Percentiles rank a stretch among this genome's conserved stretches.
Conservation (phyloP, 192 early-diverging fungal species). For the Coemansia sp. region DNA sequence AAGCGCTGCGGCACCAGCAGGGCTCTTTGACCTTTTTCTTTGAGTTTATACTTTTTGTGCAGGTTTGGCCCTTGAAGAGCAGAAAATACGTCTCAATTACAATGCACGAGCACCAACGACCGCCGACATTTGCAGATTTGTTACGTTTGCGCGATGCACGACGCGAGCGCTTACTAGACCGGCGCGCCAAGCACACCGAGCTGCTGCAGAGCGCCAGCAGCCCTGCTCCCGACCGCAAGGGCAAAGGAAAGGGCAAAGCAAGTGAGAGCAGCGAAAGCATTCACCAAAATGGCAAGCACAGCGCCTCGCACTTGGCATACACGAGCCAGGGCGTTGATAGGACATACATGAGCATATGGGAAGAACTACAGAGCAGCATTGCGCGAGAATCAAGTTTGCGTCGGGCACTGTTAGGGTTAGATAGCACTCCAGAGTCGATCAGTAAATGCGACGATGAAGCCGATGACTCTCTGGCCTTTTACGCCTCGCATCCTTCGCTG, state of each 20-base stretch:
- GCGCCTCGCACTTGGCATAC: neutral
- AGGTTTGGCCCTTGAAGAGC: neutral
- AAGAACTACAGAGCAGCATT: constrained; percentile 28
- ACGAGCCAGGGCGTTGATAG: neutral
- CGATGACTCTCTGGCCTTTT: neutral
- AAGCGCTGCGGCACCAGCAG: neutral
- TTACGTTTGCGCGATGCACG: constrained; percentile 45
- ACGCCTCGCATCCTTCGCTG: constrained; percentile 13
- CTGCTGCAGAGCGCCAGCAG: neutral
- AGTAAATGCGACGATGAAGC: neutral
- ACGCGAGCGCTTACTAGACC: constrained; percentile 45
- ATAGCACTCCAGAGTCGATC: neutral
- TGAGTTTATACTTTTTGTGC: neutral
- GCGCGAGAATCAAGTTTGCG: constrained; percentile 25
- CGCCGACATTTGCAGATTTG: constrained; percentile 46
- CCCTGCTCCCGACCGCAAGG: constrained; percentile 11
- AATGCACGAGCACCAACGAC: constrained; percentile 1
- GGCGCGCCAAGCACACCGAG: constrained; percentile 18
- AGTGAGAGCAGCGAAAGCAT: constrained; percentile 9
- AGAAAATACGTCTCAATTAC: constrained; percentile 1
- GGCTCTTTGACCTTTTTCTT: neutral
- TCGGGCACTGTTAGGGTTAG: constrained; percentile 15
- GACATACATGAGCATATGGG: constrained; percentile 1
- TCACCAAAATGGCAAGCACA: neutral
- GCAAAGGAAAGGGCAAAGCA: constrained; percentile 34